Conservation (phyloP, 2,329 filamentous ascomycete species). For the Lachnellula willkommii region DNA sequence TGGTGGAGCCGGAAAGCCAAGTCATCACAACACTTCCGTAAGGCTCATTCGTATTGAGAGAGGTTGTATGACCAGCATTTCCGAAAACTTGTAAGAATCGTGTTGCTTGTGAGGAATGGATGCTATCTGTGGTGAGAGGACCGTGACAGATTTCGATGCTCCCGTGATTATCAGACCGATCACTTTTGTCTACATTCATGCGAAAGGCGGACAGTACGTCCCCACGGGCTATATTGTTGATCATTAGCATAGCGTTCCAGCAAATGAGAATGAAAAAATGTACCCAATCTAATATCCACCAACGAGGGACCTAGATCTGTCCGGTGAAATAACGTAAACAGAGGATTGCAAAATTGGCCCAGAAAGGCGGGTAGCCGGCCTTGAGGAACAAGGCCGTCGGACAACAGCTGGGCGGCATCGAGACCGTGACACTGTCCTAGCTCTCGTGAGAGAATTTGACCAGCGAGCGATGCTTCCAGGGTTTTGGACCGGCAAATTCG, state of each 20-base stretch:
- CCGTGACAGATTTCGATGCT: too few relatives aligned
- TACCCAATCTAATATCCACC: constrained; percentile 11
- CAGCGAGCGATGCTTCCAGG: constrained; percentile 15
- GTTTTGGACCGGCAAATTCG: constrained; percentile 19
- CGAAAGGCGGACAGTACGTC: too few relatives aligned
- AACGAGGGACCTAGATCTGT: constrained; percentile 7
- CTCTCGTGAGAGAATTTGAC: constrained; percentile 20
- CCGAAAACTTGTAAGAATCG: neutral
- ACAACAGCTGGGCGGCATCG: constrained; percentile 12
- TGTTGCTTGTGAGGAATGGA: too few relatives aligned
- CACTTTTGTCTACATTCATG: too few relatives aligned
- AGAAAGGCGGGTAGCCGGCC: neutral
- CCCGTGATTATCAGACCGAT: too few relatives aligned
- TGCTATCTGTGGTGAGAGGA: too few relatives aligned
- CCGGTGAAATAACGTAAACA: constrained; percentile 15
- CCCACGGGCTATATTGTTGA: neutral
- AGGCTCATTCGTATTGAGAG: neutral
- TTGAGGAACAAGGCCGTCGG: constrained; percentile 12
- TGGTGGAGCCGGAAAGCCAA: constrained; percentile 8
- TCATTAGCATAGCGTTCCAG: too few relatives aligned
- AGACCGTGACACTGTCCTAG: constrained; percentile 5
- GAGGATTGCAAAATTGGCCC: neutral
- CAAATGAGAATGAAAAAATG: neutral
- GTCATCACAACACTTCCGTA: neutral
- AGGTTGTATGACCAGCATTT: neutral